Evolutionary conservation across 805 yeast genomes (phyloP).

Genomic region (Hemisphaericaspora nanyangensis): DNA sequence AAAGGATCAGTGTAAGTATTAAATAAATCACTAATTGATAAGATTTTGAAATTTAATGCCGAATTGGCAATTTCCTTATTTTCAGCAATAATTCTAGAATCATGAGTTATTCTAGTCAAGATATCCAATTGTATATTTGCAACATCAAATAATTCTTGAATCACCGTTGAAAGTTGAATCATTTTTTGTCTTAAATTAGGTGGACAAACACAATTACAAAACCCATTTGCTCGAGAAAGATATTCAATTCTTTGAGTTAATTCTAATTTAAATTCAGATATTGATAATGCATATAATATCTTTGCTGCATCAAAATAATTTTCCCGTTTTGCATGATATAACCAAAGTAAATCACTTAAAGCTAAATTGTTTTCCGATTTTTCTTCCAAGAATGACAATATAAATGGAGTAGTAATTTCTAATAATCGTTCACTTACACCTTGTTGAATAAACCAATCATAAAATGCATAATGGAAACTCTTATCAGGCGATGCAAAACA

Average conservation of each 20-base stretch:
- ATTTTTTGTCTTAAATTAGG: slow-evolving; percentile 74
- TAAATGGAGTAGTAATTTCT: slow-evolving; percentile 76
- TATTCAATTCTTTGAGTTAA: slow-evolving; percentile 79
- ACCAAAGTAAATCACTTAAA: slow-evolving; percentile 83
- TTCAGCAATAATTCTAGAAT: slow-evolving; percentile 44
- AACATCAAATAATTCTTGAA: slow-evolving; percentile 79
- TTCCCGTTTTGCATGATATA: slow-evolving; percentile 79
- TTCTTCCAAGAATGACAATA: slow-evolving; percentile 72
- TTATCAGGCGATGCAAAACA: slow-evolving; percentile 76
- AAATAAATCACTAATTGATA: slow-evolving; percentile 73
- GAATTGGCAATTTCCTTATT: slow-evolving; percentile 49
- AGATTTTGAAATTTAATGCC: slow-evolving; percentile 59
- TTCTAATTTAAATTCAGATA: slow-evolving; percentile 65
- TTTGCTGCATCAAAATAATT: slow-evolving; percentile 81
- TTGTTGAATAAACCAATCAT: slow-evolving; percentile 85
- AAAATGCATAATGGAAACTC: slow-evolving; percentile 85
- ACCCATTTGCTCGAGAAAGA: slow-evolving; percentile 88
- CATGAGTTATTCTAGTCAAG: slow-evolving; percentile 45
- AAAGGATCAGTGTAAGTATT: slow-evolving; percentile 85
- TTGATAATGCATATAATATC: slow-evolving; percentile 64
- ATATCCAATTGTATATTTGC: slow-evolving; percentile 81
- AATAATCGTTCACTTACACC: slow-evolving; percentile 74
- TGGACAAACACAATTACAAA: slow-evolving; percentile 80
- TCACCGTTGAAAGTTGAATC: slow-evolving; percentile 61
- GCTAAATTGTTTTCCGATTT: slow-evolving; percentile 59